Evolutionary conservation across 2,329 filamentous ascomycete species (phyloP).

Genomic region (Zalaria obscura): DNA sequence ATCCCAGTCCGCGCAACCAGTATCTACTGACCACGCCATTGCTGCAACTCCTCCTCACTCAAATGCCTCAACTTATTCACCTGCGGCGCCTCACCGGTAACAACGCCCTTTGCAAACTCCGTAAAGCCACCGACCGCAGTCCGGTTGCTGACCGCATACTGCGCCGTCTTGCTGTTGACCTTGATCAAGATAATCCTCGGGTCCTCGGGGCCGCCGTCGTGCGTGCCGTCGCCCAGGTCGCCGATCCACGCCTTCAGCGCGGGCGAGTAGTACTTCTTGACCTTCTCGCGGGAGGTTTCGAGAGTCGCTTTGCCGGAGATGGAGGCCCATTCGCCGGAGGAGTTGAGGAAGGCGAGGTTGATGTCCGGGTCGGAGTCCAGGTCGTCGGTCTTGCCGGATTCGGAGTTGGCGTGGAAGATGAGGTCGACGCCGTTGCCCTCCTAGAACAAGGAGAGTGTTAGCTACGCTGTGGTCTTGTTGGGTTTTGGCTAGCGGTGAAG

Average conservation of each 20-base stretch:
- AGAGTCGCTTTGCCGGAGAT: slow-evolving; percentile 60
- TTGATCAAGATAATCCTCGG: slow-evolving; percentile 72
- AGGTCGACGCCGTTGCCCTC: slow-evolving; percentile 67
- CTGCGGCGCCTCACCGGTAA: slow-evolving; percentile 55
- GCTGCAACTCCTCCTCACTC: slow-evolving; percentile 47
- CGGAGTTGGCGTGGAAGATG: slow-evolving; percentile 84
- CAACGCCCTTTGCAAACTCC: slow-evolving; percentile 61
- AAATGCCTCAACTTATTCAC: slow-evolving; percentile 70
- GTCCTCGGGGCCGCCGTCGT: slow-evolving; percentile 70
- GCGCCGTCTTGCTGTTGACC: slow-evolving; percentile 56
- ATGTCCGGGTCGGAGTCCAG: slow-evolving; percentile 56
- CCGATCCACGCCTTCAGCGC: slow-evolving; percentile 73
- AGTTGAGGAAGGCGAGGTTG: slow-evolving; percentile 64
- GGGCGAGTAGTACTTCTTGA: slow-evolving; percentile 64
- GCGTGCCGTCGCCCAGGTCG: slow-evolving; percentile 67
- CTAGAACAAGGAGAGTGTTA: slow-evolving; percentile 27
- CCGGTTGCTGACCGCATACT: slow-evolving; percentile 53
- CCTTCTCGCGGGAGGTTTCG: slow-evolving; percentile 51
- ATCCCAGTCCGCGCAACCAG: no score
- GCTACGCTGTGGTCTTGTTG: background rate
- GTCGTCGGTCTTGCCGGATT: slow-evolving; percentile 78
- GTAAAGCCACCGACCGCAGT: slow-evolving; percentile 49
- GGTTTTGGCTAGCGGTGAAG: background rate
- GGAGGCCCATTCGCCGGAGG: slow-evolving; percentile 72
- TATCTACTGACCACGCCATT: slow-evolving; percentile 26